Base-by-base conservation (phyloP, 2,329 filamentous ascomycete genomes). In the Colletotrichum lupini region DNA sequence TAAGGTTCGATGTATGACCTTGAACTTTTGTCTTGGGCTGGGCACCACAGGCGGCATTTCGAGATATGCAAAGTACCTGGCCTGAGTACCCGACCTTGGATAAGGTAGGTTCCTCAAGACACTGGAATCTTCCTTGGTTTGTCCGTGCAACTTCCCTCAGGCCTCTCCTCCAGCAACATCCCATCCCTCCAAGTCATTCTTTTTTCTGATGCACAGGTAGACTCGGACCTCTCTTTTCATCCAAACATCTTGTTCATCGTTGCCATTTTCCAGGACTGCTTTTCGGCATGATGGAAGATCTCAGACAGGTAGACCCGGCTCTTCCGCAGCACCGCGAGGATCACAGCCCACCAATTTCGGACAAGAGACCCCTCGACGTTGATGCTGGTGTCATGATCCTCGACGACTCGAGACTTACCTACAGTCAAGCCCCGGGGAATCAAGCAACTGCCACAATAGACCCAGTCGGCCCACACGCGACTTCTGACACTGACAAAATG, bases 231-330 rank as follows among this genome's bases (percentile, higher is more conserved):
- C 22, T 5, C 22, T 57, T 9, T 11, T 64, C 70, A 42, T 73
- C 70, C 59, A 56, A 60, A 64, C 58, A n/a, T 35, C 9, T 14
- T n/a, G 9, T 64, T 66, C 59, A 58, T 58, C 9, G 14, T 35
- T 73, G 19, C 70, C 66, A 59, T 14, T 32, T 53, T 14, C 55
- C 4, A 22, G 52, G 37, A 68, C 30, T 35, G 30, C 46, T 8
- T 4, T 61, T 56, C 28, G 37, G 57, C 52, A 49, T 32, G 42
- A 78, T 78, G 77, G 74, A 76, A 32, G 72, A 74, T n/a, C 30
- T 73, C 66, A 71, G 55, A 66, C 28, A 32, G 26, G 26, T 62
- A 19, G 49, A 57, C 1, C 46, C 61, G 42, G 42, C 11, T 68
- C 24, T 71, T 14, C 28, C 61, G 49, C 56, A 52, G 1, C 12